Base-by-base conservation (phyloP, 1,284 basidiomycete species). In the Malassezia globosa region DNA sequence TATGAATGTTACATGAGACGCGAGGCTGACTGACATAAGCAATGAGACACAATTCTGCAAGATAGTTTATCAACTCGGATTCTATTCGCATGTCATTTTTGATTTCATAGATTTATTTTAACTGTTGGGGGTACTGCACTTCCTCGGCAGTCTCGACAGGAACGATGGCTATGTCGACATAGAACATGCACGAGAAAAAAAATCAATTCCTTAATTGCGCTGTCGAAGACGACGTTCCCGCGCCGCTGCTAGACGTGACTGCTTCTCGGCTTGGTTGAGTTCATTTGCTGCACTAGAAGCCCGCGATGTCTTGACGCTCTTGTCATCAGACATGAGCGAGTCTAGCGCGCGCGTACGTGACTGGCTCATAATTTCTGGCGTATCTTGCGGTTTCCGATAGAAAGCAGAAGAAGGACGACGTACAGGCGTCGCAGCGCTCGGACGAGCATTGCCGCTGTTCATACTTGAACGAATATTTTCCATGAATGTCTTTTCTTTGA, bases 401-500 rank as follows among this genome's bases (percentile, higher is more conserved):
- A 42, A 22, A 18, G 39, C 24, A 8, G 43, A 44, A 33, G 37
- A 8, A 16, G 49, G 26, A 16, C 36, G 23, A 19, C 46, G 27
- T 19, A n/a, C 19, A 6, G 23, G 21, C 21, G 10, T 22, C 16
- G 16, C 13, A 16, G 11, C 29, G 4, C 29, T 16, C 3, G 42
- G 43, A 27, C 25, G 42, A 8, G 39, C 39, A n/a, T 36, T 46
- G 11, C 19, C 27, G 26, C 35, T 49, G 16, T 41, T 24, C 13
- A 42, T 31, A 11, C 39, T 41, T 5, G 34, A 36, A 18, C 48
- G 53, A 34, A 64, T 8, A 23, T 42, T 48, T 10, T 56, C 59
- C 54, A 61, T 55, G 16, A 60, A 56, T 0, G 50, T 41, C 25
- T 53, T 55, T 10, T 37, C 22, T 34, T 60, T 41, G 7, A 48